Base-by-base conservation (phyloP, 495 filamentous ascomycete genomes). In the Ramalina peruviana region DNA sequence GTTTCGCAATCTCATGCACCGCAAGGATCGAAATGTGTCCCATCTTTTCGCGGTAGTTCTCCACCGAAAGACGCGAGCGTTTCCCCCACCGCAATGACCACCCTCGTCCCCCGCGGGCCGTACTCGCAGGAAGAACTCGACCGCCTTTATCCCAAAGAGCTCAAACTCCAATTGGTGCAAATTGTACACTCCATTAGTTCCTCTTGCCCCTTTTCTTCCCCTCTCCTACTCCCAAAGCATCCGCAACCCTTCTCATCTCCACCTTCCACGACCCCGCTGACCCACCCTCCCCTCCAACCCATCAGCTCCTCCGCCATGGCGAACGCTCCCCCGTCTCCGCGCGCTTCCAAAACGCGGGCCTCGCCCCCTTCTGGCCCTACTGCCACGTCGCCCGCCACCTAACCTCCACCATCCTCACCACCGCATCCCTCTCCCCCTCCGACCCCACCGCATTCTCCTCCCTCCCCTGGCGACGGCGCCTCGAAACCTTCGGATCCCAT, bases 91-190 rank as follows among this genome's bases (percentile, higher is more conserved):
- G 57, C 19, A 30, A 98, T 98, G 92, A 81, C 88, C 17, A 79
- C 81, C 21, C 72, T 94, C 23, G 66, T 72, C 27, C 84, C 86
- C 25, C 80, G 86, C 19, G 68, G 73, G 46, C 80, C 87, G 0
- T 97, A 96, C 67, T 79, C 80, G 39, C 66, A 77, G 47, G 82
- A 85, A 48, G 93, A 98, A 74, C 79, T 98, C 19, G 65, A 69
- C 36, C 67, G 71, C 55, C 81, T 98, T 41, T 98, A 96, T 70
- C 92, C 92, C 0, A 60, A 75, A 38, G 69, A 69, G 15, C 70
- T 98, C 44, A 74, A 93, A 63, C 80, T 98, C 17, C 84, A 89
- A 61, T 72, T 86, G 37, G 92, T 98, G 11, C 92, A 98, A 64
- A 72, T 98, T 53, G 79, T 83, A 68, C 54, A 76, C 26, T 2